phyloP scores from a whole-genome alignment of 257 asterid species.

The Galeopsis tetrahit region DNA sequence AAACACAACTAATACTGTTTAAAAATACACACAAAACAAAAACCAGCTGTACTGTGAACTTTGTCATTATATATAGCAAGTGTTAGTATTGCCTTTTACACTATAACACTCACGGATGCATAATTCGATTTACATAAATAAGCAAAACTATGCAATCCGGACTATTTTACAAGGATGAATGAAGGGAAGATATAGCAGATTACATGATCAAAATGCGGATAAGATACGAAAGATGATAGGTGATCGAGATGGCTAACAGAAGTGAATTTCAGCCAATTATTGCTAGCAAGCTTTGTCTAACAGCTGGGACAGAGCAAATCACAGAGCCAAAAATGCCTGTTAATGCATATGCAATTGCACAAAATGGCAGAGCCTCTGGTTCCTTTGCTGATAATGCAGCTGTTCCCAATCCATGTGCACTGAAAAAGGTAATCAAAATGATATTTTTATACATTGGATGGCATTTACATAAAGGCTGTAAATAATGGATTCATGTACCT shows the following conservation, averaged over 20 bases:
- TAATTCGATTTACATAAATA: not conserved
- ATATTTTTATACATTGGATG: not conserved
- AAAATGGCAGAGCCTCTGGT: conserved; percentile 98
- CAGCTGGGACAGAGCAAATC: conserved; percentile 87
- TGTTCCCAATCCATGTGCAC: conserved; percentile 98
- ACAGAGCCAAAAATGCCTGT: conserved; percentile 96
- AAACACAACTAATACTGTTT: no score
- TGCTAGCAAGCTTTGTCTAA: conserved; percentile 87
- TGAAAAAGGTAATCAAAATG: conserved; percentile 31
- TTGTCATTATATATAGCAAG: not conserved
- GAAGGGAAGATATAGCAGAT: not conserved
- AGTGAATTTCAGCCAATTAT: conserved; percentile 58
- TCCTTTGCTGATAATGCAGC: conserved; percentile 98
- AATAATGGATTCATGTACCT: conserved; percentile 53
- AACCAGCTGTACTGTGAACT: no score
- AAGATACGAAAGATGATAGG: not conserved
- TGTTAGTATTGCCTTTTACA: not conserved
- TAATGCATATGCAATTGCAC: conserved; percentile 97
- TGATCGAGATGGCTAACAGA: not conserved
- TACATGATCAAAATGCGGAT: conserved; percentile 5
- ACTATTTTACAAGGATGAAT: conserved; percentile 13
- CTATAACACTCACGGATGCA: not conserved
- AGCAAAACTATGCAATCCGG: not conserved
- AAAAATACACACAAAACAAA: no score
- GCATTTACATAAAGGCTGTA: not conserved